Conservation (phyloP, 352 stramenopile species). For the Globisporangium nodosum region DNA sequence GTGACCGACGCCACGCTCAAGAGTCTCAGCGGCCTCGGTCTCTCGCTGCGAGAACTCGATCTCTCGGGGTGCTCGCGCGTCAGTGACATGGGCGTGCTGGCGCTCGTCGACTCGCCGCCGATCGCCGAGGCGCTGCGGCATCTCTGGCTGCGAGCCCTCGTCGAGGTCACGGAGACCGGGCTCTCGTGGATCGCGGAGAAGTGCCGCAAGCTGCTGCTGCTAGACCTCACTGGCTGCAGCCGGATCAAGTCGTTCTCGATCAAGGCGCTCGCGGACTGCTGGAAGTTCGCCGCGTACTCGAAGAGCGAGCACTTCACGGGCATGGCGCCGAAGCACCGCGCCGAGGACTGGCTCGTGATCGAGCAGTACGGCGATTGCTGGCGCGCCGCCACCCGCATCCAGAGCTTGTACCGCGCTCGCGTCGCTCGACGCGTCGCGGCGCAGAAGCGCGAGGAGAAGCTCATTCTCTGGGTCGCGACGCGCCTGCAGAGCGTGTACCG, state of each 20-base stretch:
- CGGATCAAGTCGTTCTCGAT: conserved; percentile 45
- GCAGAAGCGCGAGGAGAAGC: conserved; percentile 40
- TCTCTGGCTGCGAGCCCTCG: conserved; percentile 62
- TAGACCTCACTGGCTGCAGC: conserved; percentile 57
- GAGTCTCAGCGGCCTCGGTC: conserved; percentile 36
- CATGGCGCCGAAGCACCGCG: conserved; percentile 65
- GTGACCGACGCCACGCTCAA: conserved; percentile 41
- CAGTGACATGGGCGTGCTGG: conserved; percentile 74
- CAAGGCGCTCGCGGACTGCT: conserved; percentile 44
- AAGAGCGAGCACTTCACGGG: conserved; percentile 62
- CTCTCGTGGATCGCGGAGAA: conserved; percentile 85
- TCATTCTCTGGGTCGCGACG: conserved; percentile 48
- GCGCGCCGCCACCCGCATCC: conserved; percentile 56
- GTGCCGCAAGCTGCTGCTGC: conserved; percentile 46
- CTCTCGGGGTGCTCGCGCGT: conserved; percentile 65
- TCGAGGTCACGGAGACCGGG: conserved; percentile 62
- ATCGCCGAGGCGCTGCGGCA: conserved; percentile 38
- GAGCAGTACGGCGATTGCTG: conserved; percentile 81
- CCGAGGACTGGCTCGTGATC: conserved; percentile 76
- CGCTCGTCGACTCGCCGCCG: conserved; percentile 41
- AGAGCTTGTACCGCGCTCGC: conserved; percentile 58
- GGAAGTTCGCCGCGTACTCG: conserved; percentile 50
- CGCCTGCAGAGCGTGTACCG: conserved; percentile 62
- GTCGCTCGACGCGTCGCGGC: conserved; percentile 34
- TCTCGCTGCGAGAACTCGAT: conserved; percentile 73